Conservation (phyloP, 805 yeast species). For the Myxozyma monticola region DNA sequence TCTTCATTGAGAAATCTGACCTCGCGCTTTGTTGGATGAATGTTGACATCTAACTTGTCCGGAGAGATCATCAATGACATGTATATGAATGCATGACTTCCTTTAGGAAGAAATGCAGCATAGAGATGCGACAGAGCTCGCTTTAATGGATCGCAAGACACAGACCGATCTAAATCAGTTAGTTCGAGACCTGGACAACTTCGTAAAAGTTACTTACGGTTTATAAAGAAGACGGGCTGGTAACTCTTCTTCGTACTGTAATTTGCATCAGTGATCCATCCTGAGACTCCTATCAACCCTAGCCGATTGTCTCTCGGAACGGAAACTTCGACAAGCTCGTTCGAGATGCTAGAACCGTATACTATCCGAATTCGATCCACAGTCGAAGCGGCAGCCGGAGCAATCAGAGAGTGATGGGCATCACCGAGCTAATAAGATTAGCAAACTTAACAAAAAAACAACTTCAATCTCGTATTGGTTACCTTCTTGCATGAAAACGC, state of each 20-base stretch:
- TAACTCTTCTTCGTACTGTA: slow-evolving; percentile 64
- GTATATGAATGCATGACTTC: slow-evolving; percentile 74
- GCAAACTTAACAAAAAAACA: not conserved
- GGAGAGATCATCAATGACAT: slow-evolving; percentile 68
- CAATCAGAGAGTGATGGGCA: slow-evolving; percentile 61
- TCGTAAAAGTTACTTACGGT: slow-evolving; percentile 40
- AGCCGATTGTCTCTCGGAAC: slow-evolving; percentile 39
- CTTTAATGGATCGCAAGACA: slow-evolving; percentile 75
- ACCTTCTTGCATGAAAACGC: slow-evolving; percentile 75
- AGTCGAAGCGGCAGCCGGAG: slow-evolving; percentile 51
- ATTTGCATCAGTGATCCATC: slow-evolving; percentile 70
- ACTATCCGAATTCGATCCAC: slow-evolving; percentile 72
- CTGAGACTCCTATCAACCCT: slow-evolving; percentile 58
- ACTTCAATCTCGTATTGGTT: not conserved
- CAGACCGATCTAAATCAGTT: slow-evolving; percentile 54
- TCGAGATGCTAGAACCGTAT: slow-evolving; percentile 69
- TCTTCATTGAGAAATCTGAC: slow-evolving; percentile 84
- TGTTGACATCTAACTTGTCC: slow-evolving; percentile 79
- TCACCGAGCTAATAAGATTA: slow-evolving; percentile 55
- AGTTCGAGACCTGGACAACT: not conserved
- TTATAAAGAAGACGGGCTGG: slow-evolving; percentile 79
- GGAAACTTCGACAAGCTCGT: slow-evolving; percentile 56
- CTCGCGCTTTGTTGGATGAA: slow-evolving; percentile 94
- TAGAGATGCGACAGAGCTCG: slow-evolving; percentile 66
- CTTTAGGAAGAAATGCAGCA: slow-evolving; percentile 71